Evolutionary conservation across 208 protist species (phyloP).

Genomic region (Leishmania guyanensis): DNA sequence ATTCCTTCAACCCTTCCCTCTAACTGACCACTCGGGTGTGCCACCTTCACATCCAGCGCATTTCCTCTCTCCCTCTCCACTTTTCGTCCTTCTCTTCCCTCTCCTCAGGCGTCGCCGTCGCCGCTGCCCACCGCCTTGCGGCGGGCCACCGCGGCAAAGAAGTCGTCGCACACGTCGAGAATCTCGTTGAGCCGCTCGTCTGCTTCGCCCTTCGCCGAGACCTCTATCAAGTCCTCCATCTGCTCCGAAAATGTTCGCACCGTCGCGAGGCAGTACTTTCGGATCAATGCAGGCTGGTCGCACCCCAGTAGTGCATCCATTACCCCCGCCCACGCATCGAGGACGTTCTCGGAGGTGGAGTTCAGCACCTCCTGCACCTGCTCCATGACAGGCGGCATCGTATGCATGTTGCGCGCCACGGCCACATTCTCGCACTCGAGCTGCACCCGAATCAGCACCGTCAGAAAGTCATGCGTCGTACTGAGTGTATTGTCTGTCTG

Average conservation of each 20-base stretch:
- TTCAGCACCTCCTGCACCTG: constrained; percentile 77
- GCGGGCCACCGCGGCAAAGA: constrained; percentile 52
- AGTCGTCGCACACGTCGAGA: constrained; percentile 85
- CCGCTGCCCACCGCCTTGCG: constrained; percentile 11
- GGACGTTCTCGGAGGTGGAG: constrained; percentile 61
- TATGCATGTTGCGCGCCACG: constrained; percentile 59
- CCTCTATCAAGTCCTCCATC: constrained; percentile 76
- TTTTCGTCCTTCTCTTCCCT: neutral
- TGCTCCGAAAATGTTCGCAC: constrained; percentile 65
- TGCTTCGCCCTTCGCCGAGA: constrained; percentile 72
- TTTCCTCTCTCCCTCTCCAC: neutral
- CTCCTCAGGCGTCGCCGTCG: constrained; percentile 3
- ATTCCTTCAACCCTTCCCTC: neutral
- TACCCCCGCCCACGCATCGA: constrained; percentile 68
- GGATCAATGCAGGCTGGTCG: constrained; percentile 51
- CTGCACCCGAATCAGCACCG: constrained; percentile 80
- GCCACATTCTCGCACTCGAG: constrained; percentile 88
- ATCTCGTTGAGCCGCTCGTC: constrained; percentile 89
- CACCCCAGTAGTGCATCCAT: constrained; percentile 60
- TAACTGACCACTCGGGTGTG: neutral
- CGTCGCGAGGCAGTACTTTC: constrained; percentile 63
- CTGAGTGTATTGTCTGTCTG: constrained; percentile 49
- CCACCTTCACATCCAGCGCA: neutral
- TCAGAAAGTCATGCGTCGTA: constrained; percentile 64
- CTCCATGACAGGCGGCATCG: constrained; percentile 72